Conservation (phyloP, 2,329 filamentous ascomycete genomes). For the Hawksworthiomyces lignivorus region DNA sequence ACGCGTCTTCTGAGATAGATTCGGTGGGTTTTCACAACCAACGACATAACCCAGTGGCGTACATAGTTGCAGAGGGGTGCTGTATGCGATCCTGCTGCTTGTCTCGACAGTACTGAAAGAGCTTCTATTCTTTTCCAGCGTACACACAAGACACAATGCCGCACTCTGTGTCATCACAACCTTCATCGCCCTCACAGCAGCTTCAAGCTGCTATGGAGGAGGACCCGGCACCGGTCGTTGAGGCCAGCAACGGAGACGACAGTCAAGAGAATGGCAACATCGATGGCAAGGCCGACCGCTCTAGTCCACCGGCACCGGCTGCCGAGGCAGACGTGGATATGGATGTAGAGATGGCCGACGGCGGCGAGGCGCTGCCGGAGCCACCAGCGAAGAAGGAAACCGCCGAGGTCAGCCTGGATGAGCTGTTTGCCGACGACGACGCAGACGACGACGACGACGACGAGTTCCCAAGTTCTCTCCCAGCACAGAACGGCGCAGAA, state of each 20-base stretch:
- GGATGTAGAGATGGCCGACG: conserved; percentile 21
- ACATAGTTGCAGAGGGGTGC: conserved; percentile 3
- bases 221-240: conserved; percentile 10
- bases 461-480: conserved; percentile 42
- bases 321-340: conserved; percentile 23
- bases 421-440: conserved; percentile 44
- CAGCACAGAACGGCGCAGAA: conserved; percentile 1
- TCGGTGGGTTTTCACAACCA: too few relatives aligned
- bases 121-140: neutral
- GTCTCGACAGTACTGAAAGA: too few relatives aligned
- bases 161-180: conserved; percentile 32
- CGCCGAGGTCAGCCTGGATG: conserved; percentile 47
- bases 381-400: conserved; percentile 2
- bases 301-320: too few relatives aligned
- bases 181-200: conserved; percentile 15
- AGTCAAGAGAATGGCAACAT: conserved; percentile 21
- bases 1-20: conserved; percentile 16
- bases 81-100: too few relatives aligned
- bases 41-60: too few relatives aligned
- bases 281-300: conserved; percentile 31
- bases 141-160: conserved; percentile 29
- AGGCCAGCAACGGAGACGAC: conserved; percentile 19
- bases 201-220: conserved; percentile 19
- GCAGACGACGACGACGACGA: conserved; percentile 46
- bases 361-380: conserved; percentile 12